Percentiles rank a stretch among this genome's conserved stretches.
These are phyloP conservation scores for Coemansia sp. DNA, from an alignment of 192 early-diverging fungal species.

Conservation along the genomic window DNA sequence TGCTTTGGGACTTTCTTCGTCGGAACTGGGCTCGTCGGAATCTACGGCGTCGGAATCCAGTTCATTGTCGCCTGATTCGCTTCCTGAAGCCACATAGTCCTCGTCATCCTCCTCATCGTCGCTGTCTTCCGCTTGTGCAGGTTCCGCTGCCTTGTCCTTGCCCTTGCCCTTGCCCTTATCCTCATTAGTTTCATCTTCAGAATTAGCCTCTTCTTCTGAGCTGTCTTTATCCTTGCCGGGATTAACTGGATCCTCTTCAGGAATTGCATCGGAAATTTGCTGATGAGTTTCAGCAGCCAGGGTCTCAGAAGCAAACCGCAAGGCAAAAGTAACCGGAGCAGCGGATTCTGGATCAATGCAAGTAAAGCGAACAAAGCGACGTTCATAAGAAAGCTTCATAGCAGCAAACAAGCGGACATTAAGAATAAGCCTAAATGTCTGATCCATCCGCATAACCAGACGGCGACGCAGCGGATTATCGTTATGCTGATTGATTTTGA, in stretches of 20 bases:
- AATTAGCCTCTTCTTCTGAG: neutral
- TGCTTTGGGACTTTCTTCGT: neutral
- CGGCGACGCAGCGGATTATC: constrained; percentile 16
- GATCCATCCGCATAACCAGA: constrained; percentile 53
- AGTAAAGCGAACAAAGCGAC: constrained; percentile 41
- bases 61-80: constrained; percentile 13
- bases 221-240: neutral
- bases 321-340: constrained; percentile 22
- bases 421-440: constrained; percentile 47
- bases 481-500: constrained; percentile 43
- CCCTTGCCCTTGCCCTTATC: constrained; percentile 8
- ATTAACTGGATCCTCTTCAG: neutral
- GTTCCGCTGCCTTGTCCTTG: constrained; percentile 2
- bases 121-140: constrained; percentile 4
- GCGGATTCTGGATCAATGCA: constrained; percentile 26
- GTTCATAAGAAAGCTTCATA: constrained; percentile 31
- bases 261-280: constrained; percentile 15
- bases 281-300: constrained; percentile 19
- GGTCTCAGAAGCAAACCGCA: constrained; percentile 33
- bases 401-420: constrained; percentile 40
- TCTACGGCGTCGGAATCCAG: constrained; percentile 1
- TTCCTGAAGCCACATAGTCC: constrained; percentile 9
- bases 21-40: constrained; percentile 4
- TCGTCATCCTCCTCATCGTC: constrained; percentile 14
- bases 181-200: neutral